Evolutionary conservation across 805 yeast genomes (phyloP).

Genomic region (Pichia ethanolica): DNA sequence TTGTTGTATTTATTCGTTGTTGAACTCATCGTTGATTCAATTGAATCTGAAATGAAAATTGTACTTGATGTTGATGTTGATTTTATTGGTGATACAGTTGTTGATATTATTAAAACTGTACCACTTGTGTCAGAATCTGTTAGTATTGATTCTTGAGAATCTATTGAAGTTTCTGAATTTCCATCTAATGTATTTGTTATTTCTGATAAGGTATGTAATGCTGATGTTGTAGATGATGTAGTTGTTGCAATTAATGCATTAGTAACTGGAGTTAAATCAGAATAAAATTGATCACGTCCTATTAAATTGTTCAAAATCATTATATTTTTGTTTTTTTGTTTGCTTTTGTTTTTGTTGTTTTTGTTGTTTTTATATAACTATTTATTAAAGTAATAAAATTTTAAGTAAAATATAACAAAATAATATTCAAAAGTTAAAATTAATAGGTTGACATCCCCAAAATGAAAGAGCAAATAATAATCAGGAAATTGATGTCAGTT

Average conservation of each 20-base stretch:
- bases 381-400: too few relatives aligned
- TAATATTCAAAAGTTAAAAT: too few relatives aligned
- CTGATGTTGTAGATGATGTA: neutral
- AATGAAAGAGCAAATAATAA: too few relatives aligned
- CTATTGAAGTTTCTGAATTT: neutral
- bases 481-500: too few relatives aligned
- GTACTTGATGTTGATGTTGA: neutral
- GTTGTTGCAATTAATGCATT: neutral
- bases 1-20: neutral
- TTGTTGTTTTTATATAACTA: too few relatives aligned
- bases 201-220: neutral
- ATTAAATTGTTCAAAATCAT: neutral
- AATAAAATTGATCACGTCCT: constrained; percentile 5
- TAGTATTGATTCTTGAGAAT: neutral
- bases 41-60: neutral
- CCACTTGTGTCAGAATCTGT: neutral
- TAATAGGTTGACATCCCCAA: too few relatives aligned
- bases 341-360: neutral
- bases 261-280: constrained; percentile 9
- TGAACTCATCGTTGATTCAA: too few relatives aligned
- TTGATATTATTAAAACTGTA: neutral
- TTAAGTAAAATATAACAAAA: too few relatives aligned
- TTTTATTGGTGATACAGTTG: neutral
- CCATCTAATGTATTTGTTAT: neutral
- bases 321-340: neutral